These are phyloP conservation scores for Hibiscus syriacus DNA, from an alignment of 345 rosid genomes.

Conservation along the genomic window DNA sequence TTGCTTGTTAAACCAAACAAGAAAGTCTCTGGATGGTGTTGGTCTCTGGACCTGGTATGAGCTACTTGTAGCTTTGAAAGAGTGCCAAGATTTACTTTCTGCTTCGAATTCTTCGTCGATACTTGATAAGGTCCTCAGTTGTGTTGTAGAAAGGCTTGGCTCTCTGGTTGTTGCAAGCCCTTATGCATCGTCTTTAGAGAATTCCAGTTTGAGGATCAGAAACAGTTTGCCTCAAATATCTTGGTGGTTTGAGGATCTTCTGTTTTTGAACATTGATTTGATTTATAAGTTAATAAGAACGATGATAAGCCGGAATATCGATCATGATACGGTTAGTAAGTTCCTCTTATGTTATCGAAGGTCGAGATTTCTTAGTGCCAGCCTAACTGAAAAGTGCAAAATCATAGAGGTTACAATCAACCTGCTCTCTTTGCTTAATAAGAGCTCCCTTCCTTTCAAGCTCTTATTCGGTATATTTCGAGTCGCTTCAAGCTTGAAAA, in stretches of 20 bases:
- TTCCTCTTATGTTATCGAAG: slow-evolving; percentile 36
- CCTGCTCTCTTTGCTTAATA: slow-evolving; percentile 28
- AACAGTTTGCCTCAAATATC: slow-evolving; percentile 13
- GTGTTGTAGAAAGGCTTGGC: slow-evolving; percentile 25
- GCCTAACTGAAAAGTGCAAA: slow-evolving; percentile 20
- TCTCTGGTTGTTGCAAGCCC: slow-evolving; percentile 23
- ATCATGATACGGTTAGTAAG: slow-evolving; percentile 23
- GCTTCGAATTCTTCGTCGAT: slow-evolving; percentile 21
- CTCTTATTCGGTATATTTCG: slow-evolving; percentile 29
- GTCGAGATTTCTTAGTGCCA: slow-evolving; percentile 18
- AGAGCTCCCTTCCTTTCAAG: slow-evolving; percentile 32
- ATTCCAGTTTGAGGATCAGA: slow-evolving; percentile 23
- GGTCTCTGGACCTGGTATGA: slow-evolving; percentile 51
- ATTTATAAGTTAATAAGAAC: slow-evolving; percentile 20
- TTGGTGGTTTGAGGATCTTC: slow-evolving; percentile 48
- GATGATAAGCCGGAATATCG: slow-evolving; percentile 25
- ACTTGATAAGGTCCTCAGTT: slow-evolving; percentile 25
- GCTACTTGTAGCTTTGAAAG: slow-evolving; percentile 35
- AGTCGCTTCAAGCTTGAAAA: slow-evolving; percentile 20
- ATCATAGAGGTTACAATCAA: slow-evolving; percentile 21
- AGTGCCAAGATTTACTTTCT: slow-evolving; percentile 32
- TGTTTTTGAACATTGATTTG: slow-evolving; percentile 28
- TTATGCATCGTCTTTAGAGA: slow-evolving; percentile 22
- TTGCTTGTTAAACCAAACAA: slow-evolving; percentile 22
- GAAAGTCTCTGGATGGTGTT: slow-evolving; percentile 30